phyloP scores from a whole-genome alignment of 2,329 filamentous ascomycete species.

The Orbilia quercus region DNA sequence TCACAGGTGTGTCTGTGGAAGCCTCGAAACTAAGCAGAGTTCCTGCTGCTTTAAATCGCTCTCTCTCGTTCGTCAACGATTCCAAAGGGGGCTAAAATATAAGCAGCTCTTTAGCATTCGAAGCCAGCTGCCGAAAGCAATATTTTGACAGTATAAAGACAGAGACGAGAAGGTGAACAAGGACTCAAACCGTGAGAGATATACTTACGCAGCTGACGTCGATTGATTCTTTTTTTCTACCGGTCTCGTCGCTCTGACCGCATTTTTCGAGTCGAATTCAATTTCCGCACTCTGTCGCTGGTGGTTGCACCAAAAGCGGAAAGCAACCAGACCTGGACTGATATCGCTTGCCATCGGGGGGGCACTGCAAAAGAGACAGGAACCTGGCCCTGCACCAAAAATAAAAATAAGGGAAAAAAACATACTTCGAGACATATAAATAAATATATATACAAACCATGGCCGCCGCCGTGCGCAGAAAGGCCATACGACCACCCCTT shows the following conservation, averaged over 20 bases:
- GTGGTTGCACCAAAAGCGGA: constrained; percentile 56
- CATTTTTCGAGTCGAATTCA: constrained; percentile 22
- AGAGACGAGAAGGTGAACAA: constrained; percentile 16
- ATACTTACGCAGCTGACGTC: constrained; percentile 17
- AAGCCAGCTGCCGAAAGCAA: constrained; percentile 29
- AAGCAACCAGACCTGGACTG: constrained; percentile 42
- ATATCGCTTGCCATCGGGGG: constrained; percentile 45
- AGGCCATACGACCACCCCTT: constrained; percentile 54
- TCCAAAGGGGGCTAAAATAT: constrained; percentile 21
- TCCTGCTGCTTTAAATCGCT: constrained; percentile 51
- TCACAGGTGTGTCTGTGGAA: constrained; percentile 42
- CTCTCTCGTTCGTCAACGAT: constrained; percentile 21
- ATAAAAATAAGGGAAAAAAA: constrained; percentile 36
- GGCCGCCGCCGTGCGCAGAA: constrained; percentile 47
- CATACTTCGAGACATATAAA: constrained; percentile 11
- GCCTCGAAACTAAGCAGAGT: constrained; percentile 34
- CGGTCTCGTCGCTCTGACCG: constrained; percentile 34
- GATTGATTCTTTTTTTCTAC: neutral
- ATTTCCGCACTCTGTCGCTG: constrained; percentile 50
- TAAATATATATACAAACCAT: constrained; percentile 22
- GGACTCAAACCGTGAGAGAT: constrained; percentile 33
- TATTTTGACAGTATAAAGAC: constrained; percentile 18
- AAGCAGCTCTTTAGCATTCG: constrained; percentile 28
- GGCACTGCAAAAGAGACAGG: constrained; percentile 38
- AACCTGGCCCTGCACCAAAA: constrained; percentile 30